These are phyloP conservation scores for Lodderomyces oxycetoniae DNA, from an alignment of 1,139 yeast genomes.

Conservation along the genomic window DNA sequence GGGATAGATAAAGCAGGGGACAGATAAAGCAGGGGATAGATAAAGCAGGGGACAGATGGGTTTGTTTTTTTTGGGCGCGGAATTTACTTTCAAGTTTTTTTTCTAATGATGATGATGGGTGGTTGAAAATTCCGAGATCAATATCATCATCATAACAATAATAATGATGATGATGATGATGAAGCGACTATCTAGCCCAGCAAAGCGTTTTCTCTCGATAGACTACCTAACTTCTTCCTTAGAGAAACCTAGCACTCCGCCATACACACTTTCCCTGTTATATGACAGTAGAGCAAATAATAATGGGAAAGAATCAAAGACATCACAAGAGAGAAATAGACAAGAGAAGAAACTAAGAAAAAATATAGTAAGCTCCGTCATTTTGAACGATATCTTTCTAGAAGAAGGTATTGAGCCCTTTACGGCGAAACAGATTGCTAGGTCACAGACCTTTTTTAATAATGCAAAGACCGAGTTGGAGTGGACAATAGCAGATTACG, in stretches of 20 bases:
- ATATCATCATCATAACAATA: neutral
- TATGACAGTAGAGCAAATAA: no score
- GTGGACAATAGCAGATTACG: slow-evolving; percentile 54
- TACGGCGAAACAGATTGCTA: slow-evolving; percentile 12
- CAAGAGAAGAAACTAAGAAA: no score
- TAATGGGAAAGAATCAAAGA: no score
- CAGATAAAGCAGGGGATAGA: no score
- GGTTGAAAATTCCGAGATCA: neutral
- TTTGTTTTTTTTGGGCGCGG: neutral
- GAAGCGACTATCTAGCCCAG: neutral
- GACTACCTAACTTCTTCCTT: no score
- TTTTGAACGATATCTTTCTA: slow-evolving; percentile 8
- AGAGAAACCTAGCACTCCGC: no score
- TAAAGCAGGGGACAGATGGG: neutral
- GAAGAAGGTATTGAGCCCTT: slow-evolving; percentile 7
- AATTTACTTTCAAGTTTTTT: neutral
- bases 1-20: no score
- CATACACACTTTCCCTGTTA: no score
- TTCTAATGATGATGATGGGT: neutral
- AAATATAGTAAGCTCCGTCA: slow-evolving; percentile 8
- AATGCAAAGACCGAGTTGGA: slow-evolving; percentile 43
- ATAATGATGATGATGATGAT: neutral
- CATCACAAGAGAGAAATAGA: no score
- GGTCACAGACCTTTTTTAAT: slow-evolving; percentile 38
- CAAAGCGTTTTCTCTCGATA: neutral